Evolutionary conservation across 306 rosid species (phyloP).

Genomic region (Lathyrus aphaca): DNA sequence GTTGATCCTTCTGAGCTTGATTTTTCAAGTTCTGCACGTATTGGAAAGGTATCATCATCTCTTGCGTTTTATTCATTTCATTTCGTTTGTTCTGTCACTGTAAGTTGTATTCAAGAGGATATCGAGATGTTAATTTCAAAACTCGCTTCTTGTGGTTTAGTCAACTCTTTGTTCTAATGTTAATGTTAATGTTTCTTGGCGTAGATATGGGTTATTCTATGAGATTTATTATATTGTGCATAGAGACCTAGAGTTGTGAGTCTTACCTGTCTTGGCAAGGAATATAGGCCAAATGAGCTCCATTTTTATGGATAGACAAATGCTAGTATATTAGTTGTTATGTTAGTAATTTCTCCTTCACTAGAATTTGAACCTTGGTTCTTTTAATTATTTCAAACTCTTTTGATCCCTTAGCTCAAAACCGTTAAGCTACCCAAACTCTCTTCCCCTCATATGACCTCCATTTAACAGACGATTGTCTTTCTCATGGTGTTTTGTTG

Average conservation of each 20-base stretch:
- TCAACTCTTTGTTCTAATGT: neutral
- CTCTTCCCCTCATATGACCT: neutral
- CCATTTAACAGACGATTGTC: neutral
- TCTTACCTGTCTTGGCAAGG: neutral
- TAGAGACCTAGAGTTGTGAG: slow-evolving; percentile 7
- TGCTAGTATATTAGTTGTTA: too few relatives aligned
- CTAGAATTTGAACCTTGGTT: neutral
- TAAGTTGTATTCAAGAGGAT: neutral
- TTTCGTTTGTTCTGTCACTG: neutral
- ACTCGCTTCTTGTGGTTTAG: slow-evolving; percentile 1
- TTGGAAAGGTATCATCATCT: slow-evolving; percentile 69
- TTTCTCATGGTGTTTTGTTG: slow-evolving; percentile 5
- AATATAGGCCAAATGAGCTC: slow-evolving; percentile 9
- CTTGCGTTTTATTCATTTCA: slow-evolving; percentile 18
- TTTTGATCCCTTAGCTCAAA: neutral
- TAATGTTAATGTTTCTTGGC: neutral
- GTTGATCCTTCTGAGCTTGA: slow-evolving; percentile 92
- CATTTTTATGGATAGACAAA: too few relatives aligned
- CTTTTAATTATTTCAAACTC: neutral
- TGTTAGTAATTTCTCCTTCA: too few relatives aligned
- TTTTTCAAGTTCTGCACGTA: slow-evolving; percentile 69
- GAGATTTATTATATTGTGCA: slow-evolving; percentile 2
- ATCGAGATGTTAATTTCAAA: slow-evolving; percentile 4
- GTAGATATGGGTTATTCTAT: neutral
- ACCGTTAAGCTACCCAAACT: neutral